Evolutionary conservation across 495 filamentous ascomycete genomes (phyloP), one percentile per base, ranked within the genome.

Genomic region (Penicillium antarcticum): DNA sequence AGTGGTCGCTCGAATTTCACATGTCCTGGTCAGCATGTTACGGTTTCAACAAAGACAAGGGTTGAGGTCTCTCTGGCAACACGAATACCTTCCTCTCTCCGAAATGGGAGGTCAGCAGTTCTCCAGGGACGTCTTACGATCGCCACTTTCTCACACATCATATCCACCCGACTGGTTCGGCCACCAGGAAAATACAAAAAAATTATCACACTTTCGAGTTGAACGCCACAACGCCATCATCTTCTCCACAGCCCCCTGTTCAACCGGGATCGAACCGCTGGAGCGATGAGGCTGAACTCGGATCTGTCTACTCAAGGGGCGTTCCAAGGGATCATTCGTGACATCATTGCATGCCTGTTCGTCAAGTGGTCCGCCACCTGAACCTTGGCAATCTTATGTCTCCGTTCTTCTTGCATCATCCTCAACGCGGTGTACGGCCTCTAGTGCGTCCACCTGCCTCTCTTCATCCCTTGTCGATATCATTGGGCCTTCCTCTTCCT

Each of bases 271-370:
- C 51, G 24, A 29, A 43, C 53, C 18, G 45, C 41, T 45, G 42
- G 45, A 49, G n/a, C n/a, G 23, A 31, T 42, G 42, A 51, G 23
- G 52, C 43, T 19, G 42, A 53, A 14, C 34, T 16, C 37, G n/a
- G 53, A 51, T 55, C 47, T 51, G 39, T 58, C 54, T 50, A 53
- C 43, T 43, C 40, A 39, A 54, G 57, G 60, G 57, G 54, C n/a
- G n/a, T 8, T 41, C 23, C 37, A 54, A 50, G 38, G 52, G 58
- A 61, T 59, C 32, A 26, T 47, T 42, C 12, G 61, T 67, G 64
- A 67, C 64, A 67, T 67, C 64, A 67, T 63, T 35, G 52, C 61
- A 66, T 63, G 51, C 44, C 48, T 55, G 51, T 38, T 54, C 35
- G 42, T 58, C 52, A 38, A 57, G 56, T 54, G 55, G 56, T 32